Evolutionary conservation across 192 early-diverging fungal genomes (phyloP), one percentile per base, ranked within the genome.

Genomic region (Backusella macrospora): DNA sequence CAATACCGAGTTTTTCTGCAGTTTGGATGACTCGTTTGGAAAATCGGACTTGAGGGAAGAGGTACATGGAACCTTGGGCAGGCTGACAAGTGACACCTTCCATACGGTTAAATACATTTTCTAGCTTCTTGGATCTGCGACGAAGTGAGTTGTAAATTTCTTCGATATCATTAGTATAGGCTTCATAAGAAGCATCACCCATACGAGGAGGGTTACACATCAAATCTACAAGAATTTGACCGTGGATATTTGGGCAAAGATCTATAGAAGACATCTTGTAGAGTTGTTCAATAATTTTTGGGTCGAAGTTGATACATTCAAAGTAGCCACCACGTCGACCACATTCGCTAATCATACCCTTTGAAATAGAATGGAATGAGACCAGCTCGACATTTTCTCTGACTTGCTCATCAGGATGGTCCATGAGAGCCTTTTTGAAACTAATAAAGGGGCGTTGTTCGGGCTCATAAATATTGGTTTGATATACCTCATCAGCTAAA

Each of bases 281-380:
- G 72, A 99, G 82, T 76, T 97, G 88, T 16, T 84, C 94, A 81
- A 92, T 82, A 34, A 98, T 87, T 12, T 85, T 66, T 1, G 77
- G 68, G 79, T 93, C 89, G 49, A 99, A 86, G 55, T 91, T 91
- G 65, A 87, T 85, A 70, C 94, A 95, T 84, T 99, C 97, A 88
- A 96, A 97, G 85, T 98, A 99, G 6, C 96, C 97, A 68, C 97
- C 97, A 62, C 97, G 90, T 42, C 95, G 90, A 44, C 97, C 97
- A 78, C 97, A 99, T 81, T 99, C 97, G 74, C 97, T 96, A 71
- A 99, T 81, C 95, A 97, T 94, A 72, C 97, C 97, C 83, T 99
- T 99, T 52, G 95, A 96, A 59, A 99, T 92, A 49, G 90, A 92
- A 86, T 99, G 96, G 83, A 97, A 97, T 40, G 95, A 96, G 71